Percentiles rank a stretch among this genome's conserved stretches.
These are phyloP conservation scores for Hypoxylon rickii DNA, from an alignment of 495 filamentous ascomycete genomes.

Conservation along the genomic window DNA sequence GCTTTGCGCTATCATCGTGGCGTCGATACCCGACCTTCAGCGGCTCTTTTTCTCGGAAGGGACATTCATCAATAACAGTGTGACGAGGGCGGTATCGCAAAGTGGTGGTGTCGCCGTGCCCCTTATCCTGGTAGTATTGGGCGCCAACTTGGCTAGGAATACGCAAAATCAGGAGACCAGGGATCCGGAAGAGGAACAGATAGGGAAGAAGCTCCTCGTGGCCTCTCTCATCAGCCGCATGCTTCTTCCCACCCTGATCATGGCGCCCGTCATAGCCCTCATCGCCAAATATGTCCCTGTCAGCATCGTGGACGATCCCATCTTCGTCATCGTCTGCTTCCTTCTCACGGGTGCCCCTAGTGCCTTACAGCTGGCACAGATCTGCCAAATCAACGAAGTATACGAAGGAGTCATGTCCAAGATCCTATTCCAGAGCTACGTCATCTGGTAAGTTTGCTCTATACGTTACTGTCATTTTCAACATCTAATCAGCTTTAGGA, in stretches of 20 bases:
- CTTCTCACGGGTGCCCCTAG: conserved; percentile 92
- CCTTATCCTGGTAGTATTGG: conserved; percentile 93
- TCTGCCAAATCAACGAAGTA: conserved; percentile 97
- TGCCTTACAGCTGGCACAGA: conserved; percentile 93
- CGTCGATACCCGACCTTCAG: conserved; percentile 86
- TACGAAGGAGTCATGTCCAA: conserved; percentile 93
- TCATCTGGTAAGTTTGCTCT: conserved; percentile 74
- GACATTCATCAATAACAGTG: conserved; percentile 89
- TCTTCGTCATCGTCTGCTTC: conserved; percentile 97
- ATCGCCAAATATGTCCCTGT: conserved; percentile 89
- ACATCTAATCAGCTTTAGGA: conserved; percentile 59
- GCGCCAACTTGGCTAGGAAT: conserved; percentile 85
- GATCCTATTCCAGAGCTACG: conserved; percentile 95
- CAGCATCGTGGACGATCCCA: conserved; percentile 95
- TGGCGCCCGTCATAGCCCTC: conserved; percentile 91
- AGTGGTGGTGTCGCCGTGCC: conserved; percentile 92
- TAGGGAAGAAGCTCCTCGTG: conserved; percentile 76
- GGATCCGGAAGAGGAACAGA: conserved; percentile 67
- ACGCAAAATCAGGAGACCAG: conserved; percentile 64
- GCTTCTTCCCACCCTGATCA: conserved; percentile 88
- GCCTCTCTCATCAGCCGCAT: conserved; percentile 87
- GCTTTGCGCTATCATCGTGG: conserved; percentile 84
- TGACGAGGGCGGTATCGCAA: conserved; percentile 83
- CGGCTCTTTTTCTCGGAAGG: conserved; percentile 84
- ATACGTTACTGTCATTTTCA: not conserved